Conservation (phyloP, 2,329 filamentous ascomycete species). For the Chaetothyriales sp. region DNA sequence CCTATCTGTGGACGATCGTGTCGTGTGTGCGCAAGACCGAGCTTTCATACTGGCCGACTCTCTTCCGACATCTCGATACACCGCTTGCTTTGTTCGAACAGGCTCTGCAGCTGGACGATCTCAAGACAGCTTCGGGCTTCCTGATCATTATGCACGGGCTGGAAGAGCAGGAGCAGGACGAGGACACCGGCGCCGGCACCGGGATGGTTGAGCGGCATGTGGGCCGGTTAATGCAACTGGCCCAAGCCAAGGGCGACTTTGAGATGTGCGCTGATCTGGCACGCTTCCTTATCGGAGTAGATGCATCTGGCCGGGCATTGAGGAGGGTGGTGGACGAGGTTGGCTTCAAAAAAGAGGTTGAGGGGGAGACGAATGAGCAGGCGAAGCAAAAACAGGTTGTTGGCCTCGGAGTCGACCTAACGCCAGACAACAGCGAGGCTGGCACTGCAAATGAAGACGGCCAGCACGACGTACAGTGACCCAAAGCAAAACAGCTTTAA, state of each 20-base stretch:
- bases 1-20: constrained; percentile 88
- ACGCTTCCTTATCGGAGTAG: constrained; percentile 84
- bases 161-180: constrained; percentile 34
- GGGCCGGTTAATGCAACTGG: constrained; percentile 63
- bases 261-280: constrained; percentile 90
- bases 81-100: constrained; percentile 88
- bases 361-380: neutral
- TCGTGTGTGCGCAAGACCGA: constrained; percentile 97
- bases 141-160: constrained; percentile 84
- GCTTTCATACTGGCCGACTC: constrained; percentile 80
- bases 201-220: constrained; percentile 35
- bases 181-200: constrained; percentile 33
- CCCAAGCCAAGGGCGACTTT: constrained; percentile 78
- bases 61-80: constrained; percentile 82
- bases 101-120: constrained; percentile 63
- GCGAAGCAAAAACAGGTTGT: neutral
- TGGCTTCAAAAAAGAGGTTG: constrained; percentile 19
- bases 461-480: neutral
- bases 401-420: neutral
- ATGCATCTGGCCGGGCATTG: constrained; percentile 69
- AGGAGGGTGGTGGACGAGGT: constrained; percentile 27
- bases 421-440: neutral
- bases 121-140: constrained; percentile 94
- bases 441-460: neutral
- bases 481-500: too few species aligned